phyloP scores from a whole-genome alignment of 306 rosid species.

The Glycyrrhiza uralensis region DNA sequence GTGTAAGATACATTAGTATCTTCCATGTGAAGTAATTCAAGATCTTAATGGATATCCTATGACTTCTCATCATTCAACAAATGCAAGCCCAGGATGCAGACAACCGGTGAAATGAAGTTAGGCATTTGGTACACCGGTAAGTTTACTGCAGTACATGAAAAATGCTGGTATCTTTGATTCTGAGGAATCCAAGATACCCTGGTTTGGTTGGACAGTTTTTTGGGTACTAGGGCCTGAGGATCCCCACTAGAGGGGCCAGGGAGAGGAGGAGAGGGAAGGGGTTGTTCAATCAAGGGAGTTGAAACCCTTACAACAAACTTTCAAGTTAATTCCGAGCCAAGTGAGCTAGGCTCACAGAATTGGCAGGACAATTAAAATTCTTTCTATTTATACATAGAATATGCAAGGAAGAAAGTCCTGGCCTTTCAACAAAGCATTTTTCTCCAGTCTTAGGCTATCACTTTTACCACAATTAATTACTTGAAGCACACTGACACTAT shows the following conservation, averaged over 20 bases:
- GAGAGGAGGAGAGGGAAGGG: background rate
- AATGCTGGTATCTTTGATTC: background rate
- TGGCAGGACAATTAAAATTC: background rate
- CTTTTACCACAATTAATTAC: background rate
- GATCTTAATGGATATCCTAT: background rate
- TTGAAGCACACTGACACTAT: background rate
- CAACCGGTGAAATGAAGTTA: background rate
- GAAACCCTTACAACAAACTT: background rate
- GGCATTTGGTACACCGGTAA: background rate
- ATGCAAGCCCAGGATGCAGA: background rate
- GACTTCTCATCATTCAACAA: background rate
- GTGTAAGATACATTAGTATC: background rate
- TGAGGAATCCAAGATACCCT: background rate
- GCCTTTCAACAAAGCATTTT: background rate
- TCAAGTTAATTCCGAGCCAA: background rate
- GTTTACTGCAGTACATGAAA: background rate
- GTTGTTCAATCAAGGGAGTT: background rate
- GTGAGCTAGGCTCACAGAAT: background rate
- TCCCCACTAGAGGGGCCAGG: background rate
- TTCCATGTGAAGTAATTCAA: background rate
- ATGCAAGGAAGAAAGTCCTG: background rate
- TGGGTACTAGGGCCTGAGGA: background rate
- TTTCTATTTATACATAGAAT: background rate
- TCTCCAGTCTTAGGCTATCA: background rate
- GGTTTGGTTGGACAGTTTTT: background rate